Conservation (phyloP, 2,329 filamentous ascomycete species). For the Colletotrichum cuscutae region DNA sequence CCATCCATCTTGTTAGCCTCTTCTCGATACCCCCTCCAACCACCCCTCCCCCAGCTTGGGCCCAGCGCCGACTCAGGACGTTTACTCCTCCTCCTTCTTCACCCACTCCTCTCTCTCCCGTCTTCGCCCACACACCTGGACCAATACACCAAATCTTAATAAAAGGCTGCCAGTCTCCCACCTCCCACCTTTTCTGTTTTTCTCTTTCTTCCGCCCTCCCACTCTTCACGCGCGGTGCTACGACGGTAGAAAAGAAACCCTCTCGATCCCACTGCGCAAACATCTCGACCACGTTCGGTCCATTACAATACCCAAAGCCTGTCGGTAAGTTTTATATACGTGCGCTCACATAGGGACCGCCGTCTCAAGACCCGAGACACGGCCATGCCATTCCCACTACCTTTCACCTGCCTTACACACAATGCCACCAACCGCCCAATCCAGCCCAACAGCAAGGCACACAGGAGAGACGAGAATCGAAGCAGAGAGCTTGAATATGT, state of each 20-base stretch:
- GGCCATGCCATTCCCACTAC: background rate
- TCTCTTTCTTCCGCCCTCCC: conserved; percentile 30
- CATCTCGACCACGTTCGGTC: conserved; percentile 21
- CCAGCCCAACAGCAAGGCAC: background rate
- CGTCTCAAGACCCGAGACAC: conserved; percentile 7
- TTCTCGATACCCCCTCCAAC: background rate
- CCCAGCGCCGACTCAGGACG: conserved; percentile 34
- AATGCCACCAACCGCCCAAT: background rate
- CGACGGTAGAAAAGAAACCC: conserved; percentile 35
- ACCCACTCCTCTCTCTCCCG: conserved; percentile 19
- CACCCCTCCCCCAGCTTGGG: conserved; percentile 23
- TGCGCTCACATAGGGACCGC: conserved; percentile 7
- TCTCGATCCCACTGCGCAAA: conserved; percentile 35
- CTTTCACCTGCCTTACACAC: background rate
- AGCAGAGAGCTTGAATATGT: background rate
- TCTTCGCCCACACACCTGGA: conserved; percentile 14
- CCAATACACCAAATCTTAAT: conserved; percentile 23
- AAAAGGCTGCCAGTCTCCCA: conserved; percentile 33
- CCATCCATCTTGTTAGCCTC: background rate
- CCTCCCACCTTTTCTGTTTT: conserved; percentile 13
- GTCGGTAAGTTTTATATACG: conserved; percentile 26
- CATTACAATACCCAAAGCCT: conserved; percentile 8
- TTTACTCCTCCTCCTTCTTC: conserved; percentile 13
- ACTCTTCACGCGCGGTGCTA: conserved; percentile 32
- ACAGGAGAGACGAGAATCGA: background rate